Evolutionary conservation across 306 rosid species (phyloP), one percentile per base, ranked within the genome.

Genomic region (Vigna unguiculata): DNA sequence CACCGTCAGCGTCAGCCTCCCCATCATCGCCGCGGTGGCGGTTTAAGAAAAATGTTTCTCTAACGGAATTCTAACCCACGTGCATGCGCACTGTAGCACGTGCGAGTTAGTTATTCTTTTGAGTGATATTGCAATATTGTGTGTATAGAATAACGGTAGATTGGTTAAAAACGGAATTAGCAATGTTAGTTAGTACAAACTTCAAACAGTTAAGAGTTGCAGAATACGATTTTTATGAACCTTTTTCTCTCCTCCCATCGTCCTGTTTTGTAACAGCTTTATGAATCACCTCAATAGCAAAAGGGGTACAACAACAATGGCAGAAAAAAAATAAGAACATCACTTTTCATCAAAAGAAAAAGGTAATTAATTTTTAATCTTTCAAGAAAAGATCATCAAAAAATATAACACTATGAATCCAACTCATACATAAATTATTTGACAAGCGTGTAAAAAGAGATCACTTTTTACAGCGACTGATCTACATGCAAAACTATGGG

Each of bases 51-150:
- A 67, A 62, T 52, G 16, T 71, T 28, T 86, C 89, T 5, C 59
- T 86, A 22, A 14, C 88, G 8, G 91, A 86, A 74, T 90, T 90
- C 88, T 90, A 38, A 84, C 55, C 49, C 77, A 71, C 38, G 82
- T 66, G 84, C 41, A 47, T 15, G 16, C 12, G 48, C 11, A 13
- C 11, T 63, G 1, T 74, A 19, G 74, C 87, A 85, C 83, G 86
- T 83, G 85, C 17, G 51, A 72, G 80, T 66, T 79, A 36, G 71
- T 78, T 71, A 8, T 45, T 81, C 40, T 52, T 80, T 74, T 61
- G 65, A 4, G 38, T 3, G 9, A 32, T 25, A 1, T 5, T 59
- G 68, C 62, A 71, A 64, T 75, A 45, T 74, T 54, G 52, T 84
- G 86, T 77, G 83, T 51, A 88, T 52, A 86, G 80, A 71, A 85